Conservation (phyloP, 345 rosid species). For the Arabis hirsuta region DNA sequence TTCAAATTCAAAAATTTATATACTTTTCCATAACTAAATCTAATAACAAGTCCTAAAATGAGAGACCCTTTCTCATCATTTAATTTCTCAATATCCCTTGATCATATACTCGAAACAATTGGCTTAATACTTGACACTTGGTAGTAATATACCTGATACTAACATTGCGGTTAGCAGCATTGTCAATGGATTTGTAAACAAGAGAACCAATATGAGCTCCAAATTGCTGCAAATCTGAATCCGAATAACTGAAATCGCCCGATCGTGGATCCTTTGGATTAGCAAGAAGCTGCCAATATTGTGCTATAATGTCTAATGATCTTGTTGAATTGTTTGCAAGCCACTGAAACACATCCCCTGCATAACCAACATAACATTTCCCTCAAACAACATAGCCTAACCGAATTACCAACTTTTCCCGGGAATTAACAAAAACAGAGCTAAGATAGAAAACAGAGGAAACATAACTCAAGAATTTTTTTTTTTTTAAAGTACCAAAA, state of each 20-base stretch:
- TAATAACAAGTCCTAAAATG: neutral
- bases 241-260: conserved; percentile 79
- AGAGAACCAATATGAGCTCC: conserved; percentile 62
- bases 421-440: conserved; percentile 15
- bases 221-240: conserved; percentile 53
- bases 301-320: conserved; percentile 75
- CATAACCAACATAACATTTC: conserved; percentile 1
- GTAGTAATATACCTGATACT: conserved; percentile 53
- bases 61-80: neutral
- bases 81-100: no score
- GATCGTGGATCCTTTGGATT: conserved; percentile 68
- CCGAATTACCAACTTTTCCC: neutral
- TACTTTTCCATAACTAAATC: neutral
- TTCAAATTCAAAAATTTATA: conserved; percentile 10
- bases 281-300: conserved; percentile 81
- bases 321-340: conserved; percentile 70
- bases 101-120: neutral
- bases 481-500: no score
- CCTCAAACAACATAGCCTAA: neutral
- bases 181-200: conserved; percentile 64
- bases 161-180: conserved; percentile 74
- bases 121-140: neutral
- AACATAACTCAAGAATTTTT: neutral
- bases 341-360: conserved; percentile 84
- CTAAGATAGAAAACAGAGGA: conserved; percentile 26